Percentiles rank a stretch among this genome's conserved stretches.
Evolutionary conservation across 129 eudicot species (phyloP).

Genomic region (Lactuca saligna): DNA sequence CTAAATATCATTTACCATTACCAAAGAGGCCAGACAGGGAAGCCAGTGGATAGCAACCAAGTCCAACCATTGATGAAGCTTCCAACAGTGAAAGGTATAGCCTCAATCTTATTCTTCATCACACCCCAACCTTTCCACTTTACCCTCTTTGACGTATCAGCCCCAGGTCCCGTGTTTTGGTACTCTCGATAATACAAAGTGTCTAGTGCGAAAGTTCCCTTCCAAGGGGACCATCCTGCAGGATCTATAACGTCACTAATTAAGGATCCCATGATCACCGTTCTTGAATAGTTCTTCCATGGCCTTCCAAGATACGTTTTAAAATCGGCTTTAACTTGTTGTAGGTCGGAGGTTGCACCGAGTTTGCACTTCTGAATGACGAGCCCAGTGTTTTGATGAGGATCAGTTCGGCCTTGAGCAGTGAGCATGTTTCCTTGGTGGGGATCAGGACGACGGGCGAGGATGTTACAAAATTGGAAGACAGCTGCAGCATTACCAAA

Average conservation of each 20-base stretch:
- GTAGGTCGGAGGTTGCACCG: constrained; percentile 38
- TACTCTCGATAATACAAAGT: constrained; percentile 51
- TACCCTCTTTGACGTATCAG: constrained; percentile 45
- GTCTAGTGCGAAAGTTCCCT: constrained; percentile 38
- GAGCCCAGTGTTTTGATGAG: constrained; percentile 37
- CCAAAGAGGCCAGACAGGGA: constrained; percentile 26
- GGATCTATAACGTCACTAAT: constrained; percentile 58
- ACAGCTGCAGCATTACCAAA: constrained; percentile 46
- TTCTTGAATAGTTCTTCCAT: constrained; percentile 50
- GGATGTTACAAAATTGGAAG: constrained; percentile 47
- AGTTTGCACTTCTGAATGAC: constrained; percentile 60
- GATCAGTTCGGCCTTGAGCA: constrained; percentile 48
- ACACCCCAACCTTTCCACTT: constrained; percentile 62
- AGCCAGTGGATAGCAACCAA: constrained; percentile 45
- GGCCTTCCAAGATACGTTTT: constrained; percentile 57
- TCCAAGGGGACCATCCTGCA: constrained; percentile 67
- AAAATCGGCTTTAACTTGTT: constrained; percentile 27
- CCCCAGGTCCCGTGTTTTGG: constrained; percentile 55
- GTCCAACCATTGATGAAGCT: constrained; percentile 41
- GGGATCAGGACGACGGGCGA: constrained; percentile 40
- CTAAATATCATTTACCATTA: neutral
- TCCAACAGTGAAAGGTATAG: constrained; percentile 38
- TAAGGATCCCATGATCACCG: constrained; percentile 45
- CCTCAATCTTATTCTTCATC: constrained; percentile 31
- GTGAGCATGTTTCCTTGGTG: constrained; percentile 57